Evolutionary conservation across 2,329 filamentous ascomycete genomes (phyloP).

Genomic region (Aspergillus fischeri): DNA sequence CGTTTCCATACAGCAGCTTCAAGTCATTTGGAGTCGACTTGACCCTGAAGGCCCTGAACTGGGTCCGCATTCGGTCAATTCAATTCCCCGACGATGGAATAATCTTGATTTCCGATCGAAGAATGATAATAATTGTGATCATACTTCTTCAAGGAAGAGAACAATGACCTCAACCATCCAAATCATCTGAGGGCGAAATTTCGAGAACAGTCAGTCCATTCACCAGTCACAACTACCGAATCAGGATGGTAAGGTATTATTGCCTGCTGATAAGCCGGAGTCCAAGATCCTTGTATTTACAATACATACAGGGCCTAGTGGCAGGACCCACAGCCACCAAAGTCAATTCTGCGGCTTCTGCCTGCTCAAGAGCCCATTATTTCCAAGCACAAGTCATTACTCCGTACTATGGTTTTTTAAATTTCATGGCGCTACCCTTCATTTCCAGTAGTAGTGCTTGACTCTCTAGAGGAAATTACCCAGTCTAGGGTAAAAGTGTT

Average conservation of each 20-base stretch:
- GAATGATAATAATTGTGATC: too few relatives aligned
- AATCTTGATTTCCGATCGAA: too few relatives aligned
- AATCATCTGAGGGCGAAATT: neutral
- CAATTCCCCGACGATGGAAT: neutral
- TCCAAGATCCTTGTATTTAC: neutral
- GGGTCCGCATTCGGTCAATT: neutral
- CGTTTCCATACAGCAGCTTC: neutral
- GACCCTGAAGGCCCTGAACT: neutral
- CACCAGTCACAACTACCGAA: too few relatives aligned
- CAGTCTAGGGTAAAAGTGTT: neutral
- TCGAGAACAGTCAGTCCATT: neutral
- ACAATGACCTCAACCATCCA: neutral
- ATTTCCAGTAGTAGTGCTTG: neutral
- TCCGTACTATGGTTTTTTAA: neutral
- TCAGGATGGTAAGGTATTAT: neutral
- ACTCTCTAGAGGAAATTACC: neutral
- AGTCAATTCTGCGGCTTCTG: neutral
- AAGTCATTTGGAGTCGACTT: neutral
- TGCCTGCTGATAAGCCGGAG: neutral
- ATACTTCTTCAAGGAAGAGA: neutral
- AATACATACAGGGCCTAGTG: neutral
- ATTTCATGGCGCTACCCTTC: neutral
- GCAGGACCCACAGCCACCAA: neutral
- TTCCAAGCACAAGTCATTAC: too few relatives aligned
- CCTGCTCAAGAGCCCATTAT: neutral